Conservation (phyloP, 192 early-diverging fungal genomes). For the Chytriomyces sp. region DNA sequence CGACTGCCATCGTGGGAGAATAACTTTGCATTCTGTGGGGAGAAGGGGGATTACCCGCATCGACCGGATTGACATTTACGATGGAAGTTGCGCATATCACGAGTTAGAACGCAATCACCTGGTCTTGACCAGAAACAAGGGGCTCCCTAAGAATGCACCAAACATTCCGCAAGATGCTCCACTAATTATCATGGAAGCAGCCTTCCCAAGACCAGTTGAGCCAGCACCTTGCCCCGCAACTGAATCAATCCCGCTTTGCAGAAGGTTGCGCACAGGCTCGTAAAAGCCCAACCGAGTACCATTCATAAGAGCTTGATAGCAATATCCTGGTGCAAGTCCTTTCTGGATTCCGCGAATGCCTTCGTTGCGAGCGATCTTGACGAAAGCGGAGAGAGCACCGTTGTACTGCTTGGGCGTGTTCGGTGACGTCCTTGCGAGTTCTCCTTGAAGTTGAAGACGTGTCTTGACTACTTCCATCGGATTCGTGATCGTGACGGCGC, state of each 20-base stretch:
- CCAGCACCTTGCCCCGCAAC: constrained; percentile 9
- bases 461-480: constrained; percentile 95
- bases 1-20: constrained; percentile 62
- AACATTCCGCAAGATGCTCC: constrained; percentile 79
- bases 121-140: constrained; percentile 91
- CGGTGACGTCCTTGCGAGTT: constrained; percentile 51
- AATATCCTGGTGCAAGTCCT: constrained; percentile 84
- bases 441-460: constrained; percentile 91
- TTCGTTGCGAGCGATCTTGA: constrained; percentile 76
- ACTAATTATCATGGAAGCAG: constrained; percentile 67
- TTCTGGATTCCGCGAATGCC: constrained; percentile 84
- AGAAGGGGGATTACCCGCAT: too few species aligned
- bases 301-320: constrained; percentile 89
- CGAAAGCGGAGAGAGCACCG: constrained; percentile 77
- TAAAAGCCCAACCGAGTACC: constrained; percentile 91
- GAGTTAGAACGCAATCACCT: constrained; percentile 4
- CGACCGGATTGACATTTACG: too few species aligned
- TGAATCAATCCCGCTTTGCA: constrained; percentile 35
- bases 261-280: constrained; percentile 72
- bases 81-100: too few species aligned
- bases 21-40: constrained; percentile 27
- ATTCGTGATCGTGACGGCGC: constrained; percentile 94
- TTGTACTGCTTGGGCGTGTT: constrained; percentile 54
- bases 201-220: constrained; percentile 35
- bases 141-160: constrained; percentile 81